Evolutionary conservation across 441 rosid genomes (phyloP), one percentile per base, ranked within the genome.

Genomic region (Syzygium syzygioides): DNA sequence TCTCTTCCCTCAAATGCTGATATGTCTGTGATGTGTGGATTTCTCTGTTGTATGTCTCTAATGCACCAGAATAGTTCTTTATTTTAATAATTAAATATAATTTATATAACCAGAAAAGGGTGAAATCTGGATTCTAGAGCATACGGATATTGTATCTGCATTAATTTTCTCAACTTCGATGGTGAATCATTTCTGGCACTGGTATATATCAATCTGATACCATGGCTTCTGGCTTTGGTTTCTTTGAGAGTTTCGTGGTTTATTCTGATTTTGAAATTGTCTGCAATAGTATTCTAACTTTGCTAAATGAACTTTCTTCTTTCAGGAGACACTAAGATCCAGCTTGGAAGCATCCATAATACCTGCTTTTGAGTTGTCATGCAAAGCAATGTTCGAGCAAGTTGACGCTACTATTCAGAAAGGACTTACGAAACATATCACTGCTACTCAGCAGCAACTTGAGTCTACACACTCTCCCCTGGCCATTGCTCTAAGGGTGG

Each of bases 351-450:
- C 95, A 91, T 94, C 96, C 66, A 85, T 96, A 71, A 91, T 96
- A 90, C 98, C 98, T 50, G 97, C 97, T 41, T 96, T 96, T 91
- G 97, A 96, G 93, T 86, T 93, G 93, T 94, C 97, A 86, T 96
- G 98, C 94, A 95, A 96, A 92, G 91, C 96, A 48, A 93, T 95
- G 98, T 96, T 96, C 86, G 96, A 95, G 90, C 97, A 95, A 92
- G 92, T 96, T 86, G 97, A 96, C 91, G 90, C 92, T 45, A 89
- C 98, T 89, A 92, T 96, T 87, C 98, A 93, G 89, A 94, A 93
- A 79, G 97, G 96, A 64, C 91, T 96, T 59, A 55, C 79, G 54
- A 88, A 95, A 90, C 96, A 95, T 90, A 89, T 94, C 86, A 89
- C 87, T 91, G 91, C 94, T 79, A 91, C 92, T 88, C 97, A 93